A percentile compares a stretch with the other conserved stretches of the same genome.
These are phyloP conservation scores for Rickenella mellea DNA, from an alignment of 768 basidiomycete genomes.

Conservation along the genomic window DNA sequence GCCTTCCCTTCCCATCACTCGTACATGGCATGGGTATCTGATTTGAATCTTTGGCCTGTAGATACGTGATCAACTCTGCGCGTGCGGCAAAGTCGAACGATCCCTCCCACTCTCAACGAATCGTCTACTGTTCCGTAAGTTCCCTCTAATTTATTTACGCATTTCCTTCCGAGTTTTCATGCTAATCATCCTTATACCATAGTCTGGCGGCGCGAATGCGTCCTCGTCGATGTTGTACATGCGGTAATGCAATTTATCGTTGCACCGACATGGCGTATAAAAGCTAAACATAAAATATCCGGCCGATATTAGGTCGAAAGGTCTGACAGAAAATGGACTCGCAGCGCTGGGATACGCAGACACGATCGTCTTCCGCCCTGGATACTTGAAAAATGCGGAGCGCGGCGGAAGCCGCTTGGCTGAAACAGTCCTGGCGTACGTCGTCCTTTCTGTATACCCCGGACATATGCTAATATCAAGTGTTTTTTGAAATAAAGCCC, in stretches of 20 bases:
- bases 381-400: slow-evolving; percentile 35
- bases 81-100: slow-evolving; percentile 47
- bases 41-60: slow-evolving; percentile 14
- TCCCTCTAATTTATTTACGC: not conserved
- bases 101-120: slow-evolving; percentile 36
- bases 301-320: slow-evolving; percentile 56
- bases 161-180: not conserved
- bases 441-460: slow-evolving; percentile 2
- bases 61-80: slow-evolving; percentile 71
- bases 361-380: slow-evolving; percentile 63
- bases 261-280: not conserved
- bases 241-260: slow-evolving; percentile 19
- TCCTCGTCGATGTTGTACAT: slow-evolving; percentile 43
- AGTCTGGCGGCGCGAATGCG: slow-evolving; percentile 42
- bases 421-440: slow-evolving; percentile 38
- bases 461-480: not conserved
- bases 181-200: not conserved
- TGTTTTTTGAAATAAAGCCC: slow-evolving; percentile 16
- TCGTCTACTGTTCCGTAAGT: slow-evolving; percentile 65
- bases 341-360: slow-evolving; percentile 62
- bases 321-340: slow-evolving; percentile 60
- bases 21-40: not conserved
- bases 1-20: slow-evolving; percentile 13
- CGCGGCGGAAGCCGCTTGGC: slow-evolving; percentile 27
- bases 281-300: too few species aligned